These are phyloP conservation scores for Geotrichum histeridarum DNA, from an alignment of 1,139 yeast genomes.

Conservation along the genomic window DNA sequence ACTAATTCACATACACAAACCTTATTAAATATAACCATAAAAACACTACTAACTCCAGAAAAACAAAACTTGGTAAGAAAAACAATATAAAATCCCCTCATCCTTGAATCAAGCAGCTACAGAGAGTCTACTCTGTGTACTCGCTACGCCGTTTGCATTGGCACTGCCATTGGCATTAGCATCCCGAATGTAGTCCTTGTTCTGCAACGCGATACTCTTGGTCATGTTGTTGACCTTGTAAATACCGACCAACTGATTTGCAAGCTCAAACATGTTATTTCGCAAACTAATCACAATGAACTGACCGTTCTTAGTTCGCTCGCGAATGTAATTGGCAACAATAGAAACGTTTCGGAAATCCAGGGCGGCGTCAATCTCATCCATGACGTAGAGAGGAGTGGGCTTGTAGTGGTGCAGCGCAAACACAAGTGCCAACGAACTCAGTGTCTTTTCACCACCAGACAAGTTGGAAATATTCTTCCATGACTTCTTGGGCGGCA, in stretches of 20 bases:
- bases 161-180: neutral
- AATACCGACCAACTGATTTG: conserved; percentile 90
- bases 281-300: conserved; percentile 91
- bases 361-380: conserved; percentile 97
- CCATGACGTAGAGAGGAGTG: conserved; percentile 97
- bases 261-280: conserved; percentile 96
- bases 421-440: conserved; percentile 92
- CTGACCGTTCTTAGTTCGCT: conserved; percentile 92
- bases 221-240: conserved; percentile 93
- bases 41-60: neutral
- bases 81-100: neutral
- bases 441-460: conserved; percentile 96
- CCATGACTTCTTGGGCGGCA: conserved; percentile 99
- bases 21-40: neutral
- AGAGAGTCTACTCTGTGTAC: neutral
- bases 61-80: neutral
- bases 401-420: conserved; percentile 96
- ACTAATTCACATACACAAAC: neutral
- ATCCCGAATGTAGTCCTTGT: conserved; percentile 42
- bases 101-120: neutral
- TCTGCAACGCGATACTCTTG: conserved; percentile 69
- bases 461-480: conserved; percentile 88
- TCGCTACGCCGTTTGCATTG: neutral
- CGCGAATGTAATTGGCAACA: conserved; percentile 94
- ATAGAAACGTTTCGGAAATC: conserved; percentile 96